Evolutionary conservation across 371 early-diverging fungal genomes (phyloP).

Genomic region (Batrachochytrium dendrobatidis): DNA sequence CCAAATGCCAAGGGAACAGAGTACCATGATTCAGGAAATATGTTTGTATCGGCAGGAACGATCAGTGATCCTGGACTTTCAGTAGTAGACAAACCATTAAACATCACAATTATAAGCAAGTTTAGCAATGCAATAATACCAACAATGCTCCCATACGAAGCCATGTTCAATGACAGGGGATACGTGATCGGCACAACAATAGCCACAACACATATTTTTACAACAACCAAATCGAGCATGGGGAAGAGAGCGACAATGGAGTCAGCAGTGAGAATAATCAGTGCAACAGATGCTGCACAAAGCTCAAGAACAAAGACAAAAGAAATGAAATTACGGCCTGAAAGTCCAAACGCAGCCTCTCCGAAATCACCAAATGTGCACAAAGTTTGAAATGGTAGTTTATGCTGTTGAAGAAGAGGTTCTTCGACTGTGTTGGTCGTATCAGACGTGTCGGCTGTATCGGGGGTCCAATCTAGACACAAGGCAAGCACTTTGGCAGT

Average conservation of each 20-base stretch:
- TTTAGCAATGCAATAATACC: conserved; percentile 36
- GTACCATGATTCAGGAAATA: conserved; percentile 29
- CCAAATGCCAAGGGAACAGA: conserved; percentile 43
- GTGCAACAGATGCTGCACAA: conserved; percentile 51
- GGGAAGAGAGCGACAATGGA: conserved; percentile 42
- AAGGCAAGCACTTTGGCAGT: conserved; percentile 58
- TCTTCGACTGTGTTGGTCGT: neutral
- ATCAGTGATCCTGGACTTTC: conserved; percentile 51
- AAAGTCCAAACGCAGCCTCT: conserved; percentile 57
- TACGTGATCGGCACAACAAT: conserved; percentile 29
- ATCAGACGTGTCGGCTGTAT: neutral
- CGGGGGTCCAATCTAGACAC: conserved; percentile 41
- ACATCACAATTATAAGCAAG: conserved; percentile 29
- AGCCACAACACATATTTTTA: conserved; percentile 23
- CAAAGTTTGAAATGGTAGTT: conserved; percentile 5
- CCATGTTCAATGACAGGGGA: conserved; percentile 18
- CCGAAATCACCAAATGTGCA: conserved; percentile 57
- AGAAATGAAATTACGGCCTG: conserved; percentile 38
- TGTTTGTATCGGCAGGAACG: conserved; percentile 45
- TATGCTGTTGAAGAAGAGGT: conserved; percentile 5
- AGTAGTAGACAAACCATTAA: conserved; percentile 26
- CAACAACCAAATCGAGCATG: conserved; percentile 14
- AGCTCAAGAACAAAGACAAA: conserved; percentile 58
- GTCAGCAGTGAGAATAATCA: conserved; percentile 49
- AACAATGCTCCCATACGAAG: conserved; percentile 26